Base-by-base conservation (phyloP, 768 basidiomycete genomes). In the Postia placenta region DNA sequence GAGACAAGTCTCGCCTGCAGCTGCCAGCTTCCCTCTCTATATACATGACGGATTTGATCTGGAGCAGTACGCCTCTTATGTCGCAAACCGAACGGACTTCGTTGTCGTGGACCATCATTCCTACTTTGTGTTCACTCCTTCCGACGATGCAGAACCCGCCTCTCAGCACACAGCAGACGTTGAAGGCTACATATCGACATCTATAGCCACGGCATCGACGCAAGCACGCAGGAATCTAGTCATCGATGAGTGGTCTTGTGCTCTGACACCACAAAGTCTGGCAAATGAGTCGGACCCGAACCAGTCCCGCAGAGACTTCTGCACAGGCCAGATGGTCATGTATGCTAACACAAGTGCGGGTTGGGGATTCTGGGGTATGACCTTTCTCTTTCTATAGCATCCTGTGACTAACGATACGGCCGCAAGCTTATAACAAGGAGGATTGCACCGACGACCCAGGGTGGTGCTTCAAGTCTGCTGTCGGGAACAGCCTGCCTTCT, bases 71-170 rank as follows among this genome's bases (percentile, higher is more conserved):
- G 72, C 71, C 36, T 54, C 65, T 19, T 85, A 68, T 54, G 67
- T 81, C 3, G 69, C 74, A 2, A 63, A 67, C 28, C 67, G 79
- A 47, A 56, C 62, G 0, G 81, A 85, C 54, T 89, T 86, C 51
- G 72, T 85, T 20, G 77, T 88, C 4, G 71, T 83, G 51, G 87
- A 91, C 51, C 80, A 87, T 59, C 87, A 89, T 56, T 80, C 81
- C 36, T 80, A 87, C 69, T 78, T 83, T 55, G 78, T 86, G 53
- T 87, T 81, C 54, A 79, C 81, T 0, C 64, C 74, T 1, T 57
- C 68, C 1, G 85, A 88, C 55, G 63, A 68, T 17, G 57, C 56
- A 14, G 69, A 67, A 63, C 74, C 61, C 39, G 85, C 66, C 7
- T 64, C 60, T 48, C 64, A 69, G 20, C 76, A 79, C 49, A 71